A percentile compares a stretch with the other conserved stretches of the same genome.
Evolutionary conservation across 225 moss, liverwort and hornwort species (phyloP).

Genomic region (Marchantia polymorpha): DNA sequence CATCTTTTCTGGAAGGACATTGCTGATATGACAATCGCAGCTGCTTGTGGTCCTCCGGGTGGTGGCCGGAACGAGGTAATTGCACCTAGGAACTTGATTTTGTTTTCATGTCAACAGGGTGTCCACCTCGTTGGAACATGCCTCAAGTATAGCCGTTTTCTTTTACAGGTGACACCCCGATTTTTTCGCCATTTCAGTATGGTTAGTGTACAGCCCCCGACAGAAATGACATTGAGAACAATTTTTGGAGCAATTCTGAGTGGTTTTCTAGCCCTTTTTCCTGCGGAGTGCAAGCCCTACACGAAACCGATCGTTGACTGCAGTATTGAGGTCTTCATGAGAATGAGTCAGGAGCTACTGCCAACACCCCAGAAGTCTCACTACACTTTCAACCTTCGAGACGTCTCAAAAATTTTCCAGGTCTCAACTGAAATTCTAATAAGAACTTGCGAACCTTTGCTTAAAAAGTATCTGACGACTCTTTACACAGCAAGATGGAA

Average conservation of each 20-base stretch:
- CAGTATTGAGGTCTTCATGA: conserved; percentile 73
- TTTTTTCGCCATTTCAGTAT: conserved; percentile 91
- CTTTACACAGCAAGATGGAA: background rate
- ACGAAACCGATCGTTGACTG: conserved; percentile 84
- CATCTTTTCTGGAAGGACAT: conserved; percentile 86
- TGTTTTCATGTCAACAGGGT: background rate
- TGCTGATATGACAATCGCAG: conserved; percentile 73
- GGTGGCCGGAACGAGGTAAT: conserved; percentile 85
- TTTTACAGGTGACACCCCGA: conserved; percentile 68
- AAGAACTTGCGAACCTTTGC: background rate
- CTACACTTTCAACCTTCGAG: conserved; percentile 86
- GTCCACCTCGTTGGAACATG: background rate
- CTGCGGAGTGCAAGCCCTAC: conserved; percentile 68
- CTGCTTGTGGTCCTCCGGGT: conserved; percentile 82
- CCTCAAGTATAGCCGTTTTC: background rate
- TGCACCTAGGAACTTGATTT: background rate
- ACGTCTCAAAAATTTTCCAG: conserved; percentile 95
- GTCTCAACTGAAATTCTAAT: conserved; percentile 26
- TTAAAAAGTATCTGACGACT: background rate
- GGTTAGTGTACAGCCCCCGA: conserved; percentile 88
- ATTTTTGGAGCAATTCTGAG: conserved; percentile 78
- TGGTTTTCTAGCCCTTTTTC: conserved; percentile 63
- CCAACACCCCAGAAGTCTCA: conserved; percentile 89
- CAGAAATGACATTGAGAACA: conserved; percentile 55
- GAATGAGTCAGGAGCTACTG: conserved; percentile 81